Base-by-base conservation (phyloP, 805 yeast genomes). In the Metschnikowia bowlesiae region DNA sequence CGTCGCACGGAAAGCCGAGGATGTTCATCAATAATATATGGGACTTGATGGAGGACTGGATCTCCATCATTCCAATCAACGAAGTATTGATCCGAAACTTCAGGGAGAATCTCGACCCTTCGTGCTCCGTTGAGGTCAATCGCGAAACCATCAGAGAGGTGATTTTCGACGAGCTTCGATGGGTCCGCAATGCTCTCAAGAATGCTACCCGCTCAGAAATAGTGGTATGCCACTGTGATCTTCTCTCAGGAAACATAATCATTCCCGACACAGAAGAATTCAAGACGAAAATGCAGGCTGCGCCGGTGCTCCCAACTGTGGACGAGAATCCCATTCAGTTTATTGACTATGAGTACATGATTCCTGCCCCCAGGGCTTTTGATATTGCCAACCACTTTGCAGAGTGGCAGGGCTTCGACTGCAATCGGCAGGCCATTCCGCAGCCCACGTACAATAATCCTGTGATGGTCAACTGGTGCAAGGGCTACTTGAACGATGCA, bases 361-460 rank as follows among this genome's bases (percentile, higher is more conserved):
- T 82, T 53, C 84, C 84, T 9, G 86, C 85, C 2, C 88, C 89
- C 4, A 65, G 90, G 43, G 89, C 87, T 0, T 84, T 84, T 61
- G 90, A 84, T 60, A 82, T 85, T 22, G 85, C 89, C 11, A 84
- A 84, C 56, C 90, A 84, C 64, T 80, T 84, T 55, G 82, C 83
- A 62, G 90, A 84, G 62, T 84, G 91, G 89, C 94, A 86, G 63
- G 94, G 94, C 2, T 85, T 85, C 58, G 82, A 83, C 53, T 87
- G 94, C 63, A 82, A 83, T 55, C 73, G 78, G 26, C 63, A 73
- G 10, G 76, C 77, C 8, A 83, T 86, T 37, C 89, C 89, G 0
- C 60, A 64, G 7, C 85, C 87, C 1, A 50, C 71, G 0, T 54
- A 52, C 8, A 50, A 61, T 2, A 80, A 82, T 55, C 67, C 67